Conservation (phyloP, 2,329 filamentous ascomycete genomes). For the Pseudogymnoascus sp. region DNA sequence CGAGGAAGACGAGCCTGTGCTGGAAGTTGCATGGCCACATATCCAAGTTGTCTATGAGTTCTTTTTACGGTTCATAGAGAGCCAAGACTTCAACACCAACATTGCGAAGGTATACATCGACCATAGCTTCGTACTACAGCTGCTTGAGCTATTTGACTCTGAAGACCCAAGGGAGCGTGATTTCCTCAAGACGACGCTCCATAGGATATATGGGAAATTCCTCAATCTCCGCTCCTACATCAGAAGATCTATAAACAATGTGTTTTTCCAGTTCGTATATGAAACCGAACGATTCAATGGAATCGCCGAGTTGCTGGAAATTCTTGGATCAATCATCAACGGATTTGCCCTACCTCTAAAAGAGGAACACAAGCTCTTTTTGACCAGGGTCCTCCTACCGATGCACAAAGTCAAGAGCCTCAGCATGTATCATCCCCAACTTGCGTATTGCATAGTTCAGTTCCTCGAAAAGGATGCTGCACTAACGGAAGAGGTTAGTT, state of each 20-base stretch:
- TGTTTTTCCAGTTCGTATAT: constrained; percentile 99
- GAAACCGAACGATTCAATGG: constrained; percentile 98
- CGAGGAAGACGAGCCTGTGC: constrained; percentile 93
- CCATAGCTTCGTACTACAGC: constrained; percentile 90
- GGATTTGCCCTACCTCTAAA: constrained; percentile 94
- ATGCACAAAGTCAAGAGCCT: constrained; percentile 97
- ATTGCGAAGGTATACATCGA: constrained; percentile 99
- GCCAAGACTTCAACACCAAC: constrained; percentile 99
- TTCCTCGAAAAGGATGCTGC: constrained; percentile 97
- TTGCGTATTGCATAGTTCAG: constrained; percentile 98
- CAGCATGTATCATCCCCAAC: constrained; percentile 98
- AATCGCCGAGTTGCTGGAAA: constrained; percentile 92
- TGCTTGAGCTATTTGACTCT: constrained; percentile 96
- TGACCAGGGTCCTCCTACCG: constrained; percentile 85
- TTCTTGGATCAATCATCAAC: constrained; percentile 97
- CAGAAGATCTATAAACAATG: constrained; percentile 96
- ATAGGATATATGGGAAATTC: constrained; percentile 98
- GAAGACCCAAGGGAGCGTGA: constrained; percentile 95
- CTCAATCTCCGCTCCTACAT: constrained; percentile 96
- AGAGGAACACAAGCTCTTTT: constrained; percentile 96
- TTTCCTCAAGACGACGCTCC: constrained; percentile 94
- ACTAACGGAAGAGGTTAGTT: constrained; percentile 81
- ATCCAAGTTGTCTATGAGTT: constrained; percentile 99
- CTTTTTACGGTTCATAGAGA: constrained; percentile 97
- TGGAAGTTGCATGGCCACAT: constrained; percentile 98